A percentile compares a stretch with the other conserved stretches of the same genome.
Conservation (phyloP, 768 basidiomycete genomes). For the Amyloporia xantha region DNA sequence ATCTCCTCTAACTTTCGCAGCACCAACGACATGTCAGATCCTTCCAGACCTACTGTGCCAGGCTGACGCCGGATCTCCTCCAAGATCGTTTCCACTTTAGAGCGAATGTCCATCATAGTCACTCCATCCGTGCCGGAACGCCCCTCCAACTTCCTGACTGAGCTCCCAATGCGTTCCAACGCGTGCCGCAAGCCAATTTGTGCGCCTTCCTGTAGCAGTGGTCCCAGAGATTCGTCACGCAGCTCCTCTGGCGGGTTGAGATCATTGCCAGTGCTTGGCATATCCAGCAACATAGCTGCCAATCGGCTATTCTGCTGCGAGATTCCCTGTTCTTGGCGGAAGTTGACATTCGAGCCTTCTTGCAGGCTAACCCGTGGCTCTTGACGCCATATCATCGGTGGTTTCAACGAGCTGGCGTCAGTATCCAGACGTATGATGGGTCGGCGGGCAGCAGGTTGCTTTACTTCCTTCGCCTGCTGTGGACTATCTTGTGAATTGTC, state of each 20-base stretch:
- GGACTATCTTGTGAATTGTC: not conserved
- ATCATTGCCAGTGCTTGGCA: not conserved
- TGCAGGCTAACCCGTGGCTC: not conserved
- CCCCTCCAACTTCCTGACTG: constrained; percentile 10
- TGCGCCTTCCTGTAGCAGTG: not conserved
- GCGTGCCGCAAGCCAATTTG: not conserved
- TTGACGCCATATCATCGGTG: not conserved
- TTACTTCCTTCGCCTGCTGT: not conserved
- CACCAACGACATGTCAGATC: constrained; percentile 13
- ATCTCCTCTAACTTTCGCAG: constrained; percentile 34
- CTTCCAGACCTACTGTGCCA: not conserved
- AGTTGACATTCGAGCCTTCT: not conserved
- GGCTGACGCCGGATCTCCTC: constrained; percentile 7
- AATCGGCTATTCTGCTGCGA: too few relatives aligned
- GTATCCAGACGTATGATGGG: constrained; percentile 3
- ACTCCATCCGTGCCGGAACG: constrained; percentile 9
- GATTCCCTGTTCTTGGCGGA: too few relatives aligned
- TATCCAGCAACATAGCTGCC: too few relatives aligned
- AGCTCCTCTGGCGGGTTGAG: too few relatives aligned
- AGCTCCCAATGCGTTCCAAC: constrained; percentile 12
- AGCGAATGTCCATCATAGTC: constrained; percentile 15
- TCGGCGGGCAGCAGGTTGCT: not conserved
- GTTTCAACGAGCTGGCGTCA: not conserved
- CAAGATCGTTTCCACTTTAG: constrained; percentile 20
- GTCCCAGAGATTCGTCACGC: too few relatives aligned